Base-by-base conservation (phyloP, 345 rosid genomes). In the Jatropha curcas region DNA sequence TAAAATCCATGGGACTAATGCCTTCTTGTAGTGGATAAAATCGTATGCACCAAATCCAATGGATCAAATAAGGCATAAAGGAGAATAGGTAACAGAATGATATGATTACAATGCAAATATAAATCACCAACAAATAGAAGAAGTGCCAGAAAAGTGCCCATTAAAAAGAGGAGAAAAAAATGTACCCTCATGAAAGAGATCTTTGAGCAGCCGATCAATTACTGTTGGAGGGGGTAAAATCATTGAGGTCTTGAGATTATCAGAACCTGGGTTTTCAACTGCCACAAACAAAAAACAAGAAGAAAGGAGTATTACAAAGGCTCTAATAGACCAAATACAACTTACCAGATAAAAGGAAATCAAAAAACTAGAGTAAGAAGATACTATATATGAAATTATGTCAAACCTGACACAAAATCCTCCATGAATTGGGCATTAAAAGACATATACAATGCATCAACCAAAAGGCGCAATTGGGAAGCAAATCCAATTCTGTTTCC, bases 201-300 rank as follows among this genome's bases (percentile, higher is more conserved):
- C 98, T 84, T 91, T 95, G 71, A 95, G 81, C 79, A 92, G 89
- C 45, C 97, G 96, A 83, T 95, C 99, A 71, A 92, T 86, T 76
- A 87, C 96, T 2, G 94, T 77, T 43, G 91, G 88, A 46, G 99
- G 86, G 57, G 99, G 99, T 81, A 88, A 76, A 73, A 89, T 88
- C 93, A 87, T 77, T 53, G 96, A 84, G 46, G 96, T 83, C 79
- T 79, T 92, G 65, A 89, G 70, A 81, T 82, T 83, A 80, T 89
- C 92, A 58, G 92, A 82, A 74, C 82, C 81, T 62, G 88, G 82
- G 78, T 81, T 88, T 82, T 92, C 97, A 74, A 74, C 99, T 92
- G 94, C 76, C 31, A 73, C 43, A 66, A 68, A 62, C 11, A 48
- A 82, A 74, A 71, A 74, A 17, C 69, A 62, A 51, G 20, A 46